Evolutionary conservation across 495 filamentous ascomycete species (phyloP), one percentile per base, ranked within the genome.

Genomic region (Penicillium lividum): DNA sequence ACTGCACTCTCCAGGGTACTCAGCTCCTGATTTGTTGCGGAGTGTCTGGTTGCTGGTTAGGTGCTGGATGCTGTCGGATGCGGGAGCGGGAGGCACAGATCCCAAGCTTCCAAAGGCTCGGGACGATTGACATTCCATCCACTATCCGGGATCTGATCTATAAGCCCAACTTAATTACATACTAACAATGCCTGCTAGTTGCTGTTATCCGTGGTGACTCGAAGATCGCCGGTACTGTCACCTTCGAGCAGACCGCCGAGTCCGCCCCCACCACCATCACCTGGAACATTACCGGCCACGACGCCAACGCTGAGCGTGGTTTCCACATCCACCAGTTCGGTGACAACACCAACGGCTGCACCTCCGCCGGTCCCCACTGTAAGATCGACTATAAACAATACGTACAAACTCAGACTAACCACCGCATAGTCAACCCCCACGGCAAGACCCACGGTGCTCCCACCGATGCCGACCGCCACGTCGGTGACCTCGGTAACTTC

Each of bases 301-400:
- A 97, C 71, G 70, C 93, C 78, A 97, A 95, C 68, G 93, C 94
- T 68, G 84, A 93, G 87, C 92, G 95, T 80, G 94, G 89, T 76
- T 88, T 97, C 83, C 95, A 98, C 83, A 87, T 98, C 70, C 94
- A 98, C 82, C 89, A 94, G 79, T 98, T 96, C 70, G 94, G 95
- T 75, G 94, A 97, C 85, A 98, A 97, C 84, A 97, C 95, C 82
- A 98, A 98, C 78, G 94, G 95, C 75, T 98, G 94, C 87, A 98
- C 94, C 56, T 93, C 89, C 58, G 94, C 94, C 52, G 94, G 94
- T 44, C 92, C 94, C 66, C 94, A 98, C 79, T 98, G 91, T 94
- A 84, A 69, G 89, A 40, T 40, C 13, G 15, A 77, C 43, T 11
- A 28, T 27, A 42, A 3, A 13, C 18, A 54, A 30, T 51, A 50